Evolutionary conservation across 208 protist species (phyloP).

Genomic region (Leishmania arabica): DNA sequence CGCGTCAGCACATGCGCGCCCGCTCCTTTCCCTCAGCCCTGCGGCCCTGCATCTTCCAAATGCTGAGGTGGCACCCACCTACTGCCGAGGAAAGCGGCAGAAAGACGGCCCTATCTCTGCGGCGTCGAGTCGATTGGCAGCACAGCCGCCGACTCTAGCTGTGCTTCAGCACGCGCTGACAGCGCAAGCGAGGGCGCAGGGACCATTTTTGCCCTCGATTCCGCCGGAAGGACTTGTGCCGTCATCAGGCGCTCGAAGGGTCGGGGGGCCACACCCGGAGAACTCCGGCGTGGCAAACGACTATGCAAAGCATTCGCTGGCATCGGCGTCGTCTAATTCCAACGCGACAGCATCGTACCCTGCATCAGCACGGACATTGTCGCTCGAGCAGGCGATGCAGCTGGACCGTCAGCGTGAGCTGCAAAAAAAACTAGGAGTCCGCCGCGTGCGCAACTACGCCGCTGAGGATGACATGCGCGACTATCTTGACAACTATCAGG

Average conservation of each 20-base stretch:
- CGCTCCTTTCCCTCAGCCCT: not conserved
- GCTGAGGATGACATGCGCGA: conserved; percentile 35
- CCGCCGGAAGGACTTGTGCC: conserved; percentile 24
- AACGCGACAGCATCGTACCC: not conserved
- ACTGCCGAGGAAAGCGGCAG: not conserved
- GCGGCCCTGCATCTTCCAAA: not conserved
- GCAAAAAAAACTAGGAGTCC: conserved; percentile 28
- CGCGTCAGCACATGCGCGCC: not conserved
- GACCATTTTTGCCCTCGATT: conserved; percentile 22
- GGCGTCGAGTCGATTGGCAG: not conserved
- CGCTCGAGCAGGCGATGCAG: conserved; percentile 33
- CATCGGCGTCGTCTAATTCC: not conserved
- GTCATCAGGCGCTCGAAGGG: not conserved
- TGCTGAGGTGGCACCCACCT: not conserved
- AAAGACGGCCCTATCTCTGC: not conserved
- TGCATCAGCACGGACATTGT: conserved; percentile 1
- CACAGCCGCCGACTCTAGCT: not conserved
- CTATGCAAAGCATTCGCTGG: not conserved
- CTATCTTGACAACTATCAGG: conserved; percentile 30
- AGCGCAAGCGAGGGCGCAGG: conserved; percentile 5
- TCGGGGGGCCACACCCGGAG: not conserved
- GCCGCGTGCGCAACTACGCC: conserved; percentile 32
- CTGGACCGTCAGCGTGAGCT: conserved; percentile 26
- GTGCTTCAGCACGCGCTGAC: conserved; percentile 12
- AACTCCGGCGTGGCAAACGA: not conserved